Evolutionary conservation across 768 basidiomycete genomes (phyloP).

Genomic region (Pulveroboletus sp.): DNA sequence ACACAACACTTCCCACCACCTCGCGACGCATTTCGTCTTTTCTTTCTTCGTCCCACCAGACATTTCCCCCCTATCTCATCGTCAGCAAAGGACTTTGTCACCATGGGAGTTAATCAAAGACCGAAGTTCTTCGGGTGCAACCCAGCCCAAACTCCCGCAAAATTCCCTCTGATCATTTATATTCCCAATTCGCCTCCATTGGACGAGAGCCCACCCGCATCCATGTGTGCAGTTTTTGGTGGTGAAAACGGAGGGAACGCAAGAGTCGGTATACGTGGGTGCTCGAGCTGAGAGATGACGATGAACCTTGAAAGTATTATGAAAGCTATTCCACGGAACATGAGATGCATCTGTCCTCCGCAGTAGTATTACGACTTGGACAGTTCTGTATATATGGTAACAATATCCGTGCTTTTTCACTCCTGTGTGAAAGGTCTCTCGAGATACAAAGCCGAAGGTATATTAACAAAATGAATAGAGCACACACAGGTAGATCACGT

Average conservation of each 20-base stretch:
- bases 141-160: slow-evolving; percentile 42
- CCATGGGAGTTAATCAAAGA: slow-evolving; percentile 56
- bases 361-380: no score
- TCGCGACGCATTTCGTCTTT: slow-evolving; percentile 40
- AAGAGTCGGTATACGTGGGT: slow-evolving; percentile 19
- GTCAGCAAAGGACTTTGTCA: slow-evolving; percentile 46
- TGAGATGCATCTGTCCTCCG: slow-evolving; percentile 8
- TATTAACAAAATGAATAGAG: slow-evolving; percentile 16
- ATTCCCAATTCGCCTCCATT: slow-evolving; percentile 74
- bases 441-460: neutral
- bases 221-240: slow-evolving; percentile 34
- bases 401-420: neutral
- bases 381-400: no score
- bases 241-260: slow-evolving; percentile 23
- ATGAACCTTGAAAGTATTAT: slow-evolving; percentile 29
- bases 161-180: slow-evolving; percentile 67
- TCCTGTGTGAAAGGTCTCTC: neutral
- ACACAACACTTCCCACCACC: slow-evolving; percentile 46
- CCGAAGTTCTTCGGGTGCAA: slow-evolving; percentile 82
- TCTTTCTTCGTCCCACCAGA: slow-evolving; percentile 48
- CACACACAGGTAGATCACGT: slow-evolving; percentile 19
- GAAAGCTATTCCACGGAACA: slow-evolving; percentile 14
- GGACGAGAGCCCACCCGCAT: slow-evolving; percentile 53
- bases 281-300: slow-evolving; percentile 25
- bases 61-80: slow-evolving; percentile 64